phyloP scores from a whole-genome alignment of 441 rosid genomes.

The Arabidopsis lyrata region DNA sequence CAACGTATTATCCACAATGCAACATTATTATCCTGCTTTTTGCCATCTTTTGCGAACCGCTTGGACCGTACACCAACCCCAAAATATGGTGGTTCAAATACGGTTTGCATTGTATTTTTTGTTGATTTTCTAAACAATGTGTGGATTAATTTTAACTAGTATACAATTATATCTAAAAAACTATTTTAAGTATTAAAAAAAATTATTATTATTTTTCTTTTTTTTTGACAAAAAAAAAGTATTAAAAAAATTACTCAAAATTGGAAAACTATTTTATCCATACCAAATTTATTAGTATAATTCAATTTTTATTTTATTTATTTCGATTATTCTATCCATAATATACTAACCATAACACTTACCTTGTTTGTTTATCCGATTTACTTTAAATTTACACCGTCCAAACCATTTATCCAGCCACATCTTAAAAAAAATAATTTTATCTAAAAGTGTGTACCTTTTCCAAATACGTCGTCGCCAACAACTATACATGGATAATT shows the following conservation, averaged over 20 bases:
- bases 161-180: too few relatives aligned
- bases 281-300: too few relatives aligned
- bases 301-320: too few relatives aligned
- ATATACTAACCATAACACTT: not conserved
- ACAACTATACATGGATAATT: conserved; percentile 15
- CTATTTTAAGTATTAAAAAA: too few relatives aligned
- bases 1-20: conserved; percentile 17
- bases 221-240: too few relatives aligned
- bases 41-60: not conserved
- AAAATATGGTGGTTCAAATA: not conserved
- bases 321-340: too few relatives aligned
- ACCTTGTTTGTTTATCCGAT: not conserved
- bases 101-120: not conserved
- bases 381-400: not conserved
- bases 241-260: too few relatives aligned
- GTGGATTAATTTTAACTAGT: too few relatives aligned
- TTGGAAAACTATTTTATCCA: too few relatives aligned
- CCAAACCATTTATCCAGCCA: not conserved
- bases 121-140: not conserved
- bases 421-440: not conserved
- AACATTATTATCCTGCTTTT: not conserved
- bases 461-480: conserved; percentile 35
- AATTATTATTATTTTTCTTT: too few relatives aligned
- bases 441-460: conserved; percentile 6
- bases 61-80: not conserved